A percentile compares a stretch with the other conserved stretches of the same genome.
phyloP scores from a whole-genome alignment of 2,329 filamentous ascomycete species.

The Mycosphaerelloides madeirae region DNA sequence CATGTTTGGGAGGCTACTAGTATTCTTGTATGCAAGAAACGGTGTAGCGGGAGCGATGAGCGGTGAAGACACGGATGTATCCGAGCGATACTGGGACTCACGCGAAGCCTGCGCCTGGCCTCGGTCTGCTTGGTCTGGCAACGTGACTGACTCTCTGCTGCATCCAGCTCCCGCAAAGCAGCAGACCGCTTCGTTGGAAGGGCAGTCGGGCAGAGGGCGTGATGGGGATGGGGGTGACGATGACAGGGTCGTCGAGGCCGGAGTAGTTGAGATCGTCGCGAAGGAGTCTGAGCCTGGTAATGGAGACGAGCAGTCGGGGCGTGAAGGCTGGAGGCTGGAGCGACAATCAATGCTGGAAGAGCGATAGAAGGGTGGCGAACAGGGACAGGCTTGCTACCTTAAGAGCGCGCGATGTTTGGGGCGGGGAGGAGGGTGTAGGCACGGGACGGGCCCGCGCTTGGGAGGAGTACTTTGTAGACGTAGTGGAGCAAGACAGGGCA shows the following conservation, averaged over 20 bases:
- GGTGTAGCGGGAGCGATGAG: conserved; percentile 15
- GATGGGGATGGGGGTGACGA: conserved; percentile 6
- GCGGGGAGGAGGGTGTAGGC: conserved; percentile 1
- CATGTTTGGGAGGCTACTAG: conserved; percentile 18
- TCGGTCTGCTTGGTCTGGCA: conserved; percentile 5
- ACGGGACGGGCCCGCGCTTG: conserved; percentile 3
- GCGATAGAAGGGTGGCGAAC: conserved; percentile 23
- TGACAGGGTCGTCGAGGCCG: conserved; percentile 1
- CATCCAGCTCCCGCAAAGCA: not conserved
- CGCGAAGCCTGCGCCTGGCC: conserved; percentile 11
- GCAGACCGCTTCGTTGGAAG: not conserved
- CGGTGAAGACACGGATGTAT: conserved; percentile 26
- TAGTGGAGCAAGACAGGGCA: no score
- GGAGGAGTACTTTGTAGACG: no score
- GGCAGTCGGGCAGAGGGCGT: conserved; percentile 2
- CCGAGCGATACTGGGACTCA: conserved; percentile 9
- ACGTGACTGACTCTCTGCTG: conserved; percentile 18
- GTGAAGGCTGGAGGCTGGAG: conserved; percentile 6
- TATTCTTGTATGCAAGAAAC: conserved; percentile 24
- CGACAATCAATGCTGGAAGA: conserved; percentile 29
- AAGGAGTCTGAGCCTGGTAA: not conserved
- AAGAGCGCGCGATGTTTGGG: conserved; percentile 1
- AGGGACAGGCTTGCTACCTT: conserved; percentile 31
- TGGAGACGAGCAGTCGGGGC: conserved; percentile 7
- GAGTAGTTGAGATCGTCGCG: not conserved